phyloP scores from a whole-genome alignment of 257 asterid genomes.

The Ilex aquifolium region DNA sequence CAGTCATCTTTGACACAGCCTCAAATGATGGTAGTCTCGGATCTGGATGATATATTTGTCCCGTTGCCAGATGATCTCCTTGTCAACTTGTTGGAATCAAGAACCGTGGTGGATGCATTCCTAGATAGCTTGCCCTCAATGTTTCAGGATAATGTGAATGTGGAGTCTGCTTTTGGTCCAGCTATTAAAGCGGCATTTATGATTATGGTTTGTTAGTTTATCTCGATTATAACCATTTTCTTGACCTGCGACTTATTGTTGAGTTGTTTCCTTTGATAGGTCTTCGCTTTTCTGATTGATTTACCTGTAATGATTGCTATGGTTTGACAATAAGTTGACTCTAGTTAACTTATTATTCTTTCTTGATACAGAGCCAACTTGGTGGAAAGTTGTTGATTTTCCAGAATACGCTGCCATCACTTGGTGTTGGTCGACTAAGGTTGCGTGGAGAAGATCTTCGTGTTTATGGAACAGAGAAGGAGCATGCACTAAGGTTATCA shows the following conservation, averaged over 20 bases:
- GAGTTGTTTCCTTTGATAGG: background rate
- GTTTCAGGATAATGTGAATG: constrained; percentile 85
- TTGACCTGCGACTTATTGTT: background rate
- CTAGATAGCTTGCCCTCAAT: constrained; percentile 90
- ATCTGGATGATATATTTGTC: constrained; percentile 74
- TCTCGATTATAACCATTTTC: constrained; percentile 14
- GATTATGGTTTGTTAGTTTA: constrained; percentile 72
- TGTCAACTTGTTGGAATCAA: constrained; percentile 95
- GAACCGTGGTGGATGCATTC: constrained; percentile 85
- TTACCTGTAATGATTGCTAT: background rate
- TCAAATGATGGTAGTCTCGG: constrained; percentile 88
- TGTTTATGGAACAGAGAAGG: constrained; percentile 89
- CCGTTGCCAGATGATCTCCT: constrained; percentile 89
- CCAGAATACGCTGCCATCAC: constrained; percentile 89
- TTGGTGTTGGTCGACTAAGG: constrained; percentile 88
- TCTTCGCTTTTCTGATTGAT: constrained; percentile 2
- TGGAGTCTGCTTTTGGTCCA: constrained; percentile 99
- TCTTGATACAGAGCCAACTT: constrained; percentile 71
- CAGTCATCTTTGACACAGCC: constrained; percentile 88
- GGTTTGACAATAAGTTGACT: too few species aligned
- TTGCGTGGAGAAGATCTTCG: constrained; percentile 90
- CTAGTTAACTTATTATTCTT: constrained; percentile 2
- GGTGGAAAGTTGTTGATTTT: constrained; percentile 97
- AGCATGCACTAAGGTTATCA: constrained; percentile 67
- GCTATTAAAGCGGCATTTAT: constrained; percentile 90